Conservation (phyloP, 176 grass and related monocot genomes). For the Hsuehochloa calcarea region DNA sequence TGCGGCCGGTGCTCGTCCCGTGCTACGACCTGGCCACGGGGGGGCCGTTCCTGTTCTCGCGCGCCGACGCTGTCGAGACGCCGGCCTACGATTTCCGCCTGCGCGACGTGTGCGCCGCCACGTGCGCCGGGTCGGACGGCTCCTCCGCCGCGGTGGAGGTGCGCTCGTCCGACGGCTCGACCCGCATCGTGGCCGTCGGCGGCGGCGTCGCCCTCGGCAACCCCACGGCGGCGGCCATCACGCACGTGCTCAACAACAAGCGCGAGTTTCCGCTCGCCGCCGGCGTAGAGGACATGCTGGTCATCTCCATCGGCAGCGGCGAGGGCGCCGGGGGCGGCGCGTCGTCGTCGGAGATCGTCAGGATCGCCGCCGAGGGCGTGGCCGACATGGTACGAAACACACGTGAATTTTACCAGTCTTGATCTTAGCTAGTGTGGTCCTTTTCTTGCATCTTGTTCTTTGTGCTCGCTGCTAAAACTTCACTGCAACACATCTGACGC, state of each 20-base stretch:
- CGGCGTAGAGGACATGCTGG: constrained; percentile 72
- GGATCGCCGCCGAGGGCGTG: constrained; percentile 80
- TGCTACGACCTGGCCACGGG: constrained; percentile 83
- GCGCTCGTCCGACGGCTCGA: constrained; percentile 60
- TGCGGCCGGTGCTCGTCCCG: constrained; percentile 75
- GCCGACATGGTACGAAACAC: constrained; percentile 66
- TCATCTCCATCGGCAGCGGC: constrained; percentile 69
- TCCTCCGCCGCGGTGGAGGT: constrained; percentile 40
- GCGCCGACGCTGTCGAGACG: constrained; percentile 77
- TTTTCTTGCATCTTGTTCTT: constrained; percentile 2
- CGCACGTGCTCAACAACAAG: constrained; percentile 96
- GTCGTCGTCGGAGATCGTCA: constrained; percentile 48
- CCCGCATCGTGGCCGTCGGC: constrained; percentile 63
- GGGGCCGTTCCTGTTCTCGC: constrained; percentile 80
- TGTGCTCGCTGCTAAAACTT: neutral
- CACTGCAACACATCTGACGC: neutral
- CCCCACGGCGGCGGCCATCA: constrained; percentile 93
- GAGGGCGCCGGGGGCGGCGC: constrained; percentile 28
- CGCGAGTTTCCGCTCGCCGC: constrained; percentile 71
- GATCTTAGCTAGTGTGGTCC: neutral
- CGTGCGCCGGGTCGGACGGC: constrained; percentile 47
- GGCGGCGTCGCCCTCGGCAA: constrained; percentile 75
- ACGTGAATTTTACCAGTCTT: neutral
- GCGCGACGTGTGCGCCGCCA: constrained; percentile 80
- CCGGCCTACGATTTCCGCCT: constrained; percentile 75